A percentile compares a stretch with the other conserved stretches of the same genome.
Evolutionary conservation across 495 filamentous ascomycete species (phyloP).

Genomic region (Hypoxylon fragiforme): DNA sequence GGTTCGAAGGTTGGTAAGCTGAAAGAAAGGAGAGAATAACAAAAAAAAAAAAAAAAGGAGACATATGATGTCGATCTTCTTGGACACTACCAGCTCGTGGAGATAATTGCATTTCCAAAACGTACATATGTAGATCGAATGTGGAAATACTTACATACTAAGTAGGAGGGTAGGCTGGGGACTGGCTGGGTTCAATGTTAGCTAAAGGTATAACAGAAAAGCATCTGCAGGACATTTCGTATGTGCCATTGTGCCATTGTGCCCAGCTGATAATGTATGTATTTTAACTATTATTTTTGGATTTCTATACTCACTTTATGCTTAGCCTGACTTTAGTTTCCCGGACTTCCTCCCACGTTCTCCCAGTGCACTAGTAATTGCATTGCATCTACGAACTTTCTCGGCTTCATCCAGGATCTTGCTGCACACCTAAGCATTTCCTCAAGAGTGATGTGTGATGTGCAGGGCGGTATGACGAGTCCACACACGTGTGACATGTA

Average conservation of each 20-base stretch:
- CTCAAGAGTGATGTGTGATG: conserved; percentile 28
- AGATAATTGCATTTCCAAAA: conserved; percentile 30
- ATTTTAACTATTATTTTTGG: no score
- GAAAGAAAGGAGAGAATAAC: conserved; percentile 9
- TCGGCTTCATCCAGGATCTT: conserved; percentile 24
- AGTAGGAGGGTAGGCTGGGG: no score
- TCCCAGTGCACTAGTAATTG: conserved; percentile 2
- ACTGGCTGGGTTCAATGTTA: no score
- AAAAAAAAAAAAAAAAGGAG: conserved; percentile 16
- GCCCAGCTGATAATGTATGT: no score
- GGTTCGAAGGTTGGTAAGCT: conserved; percentile 9
- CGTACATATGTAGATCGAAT: conserved; percentile 10
- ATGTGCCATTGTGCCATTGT: no score
- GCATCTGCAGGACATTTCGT: no score
- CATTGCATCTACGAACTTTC: conserved; percentile 30
- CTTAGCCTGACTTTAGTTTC: not conserved
- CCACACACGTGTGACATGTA: conserved; percentile 29
- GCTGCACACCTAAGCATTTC: conserved; percentile 29
- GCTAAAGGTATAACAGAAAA: no score
- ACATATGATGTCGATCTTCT: conserved; percentile 27
- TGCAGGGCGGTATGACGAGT: conserved; percentile 34
- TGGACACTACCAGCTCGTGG: conserved; percentile 13
- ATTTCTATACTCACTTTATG: not conserved
- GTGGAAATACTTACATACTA: no score
- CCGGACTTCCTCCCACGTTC: conserved; percentile 18